Conservation (phyloP, 805 yeast species). For the Pichia nakasei region DNA sequence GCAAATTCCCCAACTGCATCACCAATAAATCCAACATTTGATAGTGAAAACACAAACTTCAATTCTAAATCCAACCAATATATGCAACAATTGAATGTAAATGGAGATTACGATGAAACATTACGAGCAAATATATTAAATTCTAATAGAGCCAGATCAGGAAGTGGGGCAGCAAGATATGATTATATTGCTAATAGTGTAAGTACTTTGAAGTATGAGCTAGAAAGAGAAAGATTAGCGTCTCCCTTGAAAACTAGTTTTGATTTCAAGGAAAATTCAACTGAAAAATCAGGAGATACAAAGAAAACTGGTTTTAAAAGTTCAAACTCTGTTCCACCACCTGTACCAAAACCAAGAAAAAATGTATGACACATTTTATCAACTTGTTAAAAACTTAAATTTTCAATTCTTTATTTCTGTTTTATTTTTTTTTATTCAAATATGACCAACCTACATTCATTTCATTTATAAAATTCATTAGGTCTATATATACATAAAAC, state of each 20-base stretch:
- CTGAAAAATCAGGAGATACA: too few relatives aligned
- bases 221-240: slow-evolving; percentile 4
- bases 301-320: too few relatives aligned
- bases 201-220: slow-evolving; percentile 12
- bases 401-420: too few relatives aligned
- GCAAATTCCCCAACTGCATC: neutral
- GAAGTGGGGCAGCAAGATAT: slow-evolving; percentile 17
- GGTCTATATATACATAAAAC: too few relatives aligned
- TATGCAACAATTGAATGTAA: neutral
- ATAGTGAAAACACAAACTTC: neutral
- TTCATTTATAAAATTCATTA: too few relatives aligned
- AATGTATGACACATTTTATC: too few relatives aligned
- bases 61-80: neutral
- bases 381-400: too few relatives aligned
- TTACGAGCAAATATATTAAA: neutral
- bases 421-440: too few relatives aligned
- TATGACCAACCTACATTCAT: too few relatives aligned
- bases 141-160: slow-evolving; percentile 9
- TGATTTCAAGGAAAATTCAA: neutral
- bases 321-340: too few relatives aligned
- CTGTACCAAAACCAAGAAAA: slow-evolving; percentile 4
- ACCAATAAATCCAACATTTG: slow-evolving; percentile 2
- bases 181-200: slow-evolving; percentile 17
- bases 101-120: neutral
- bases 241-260: slow-evolving; percentile 2